Conservation (phyloP, 1,284 basidiomycete species). For the Cutaneotrichosporon dermatis region DNA sequence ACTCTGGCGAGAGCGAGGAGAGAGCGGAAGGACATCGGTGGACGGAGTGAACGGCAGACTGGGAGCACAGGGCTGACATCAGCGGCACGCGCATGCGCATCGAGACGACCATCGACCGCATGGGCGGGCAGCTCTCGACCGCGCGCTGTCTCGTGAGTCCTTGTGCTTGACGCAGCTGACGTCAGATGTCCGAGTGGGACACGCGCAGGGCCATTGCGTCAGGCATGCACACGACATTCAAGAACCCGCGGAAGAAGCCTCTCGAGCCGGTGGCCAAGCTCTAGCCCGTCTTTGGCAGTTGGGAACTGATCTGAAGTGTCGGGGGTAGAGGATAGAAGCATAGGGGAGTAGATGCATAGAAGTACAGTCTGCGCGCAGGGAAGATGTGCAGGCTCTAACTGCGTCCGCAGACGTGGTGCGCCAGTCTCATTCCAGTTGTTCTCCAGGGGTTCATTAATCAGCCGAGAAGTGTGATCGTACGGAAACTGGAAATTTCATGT, state of each 20-base stretch:
- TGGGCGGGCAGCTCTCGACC: conserved; percentile 7
- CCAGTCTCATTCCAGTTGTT: too few species aligned
- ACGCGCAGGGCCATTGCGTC: conserved; percentile 4
- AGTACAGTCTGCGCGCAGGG: too few species aligned
- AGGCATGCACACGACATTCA: conserved; percentile 12
- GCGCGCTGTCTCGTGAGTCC: conserved; percentile 4
- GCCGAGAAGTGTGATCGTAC: too few species aligned
- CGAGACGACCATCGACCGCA: conserved; percentile 7
- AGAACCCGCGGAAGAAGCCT: background rate
- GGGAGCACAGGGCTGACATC: background rate
- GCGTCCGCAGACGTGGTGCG: too few species aligned
- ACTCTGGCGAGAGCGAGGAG: background rate
- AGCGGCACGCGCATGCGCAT: conserved; percentile 4
- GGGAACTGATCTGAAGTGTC: too few species aligned
- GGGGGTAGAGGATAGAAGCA: too few species aligned
- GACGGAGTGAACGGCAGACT: background rate
- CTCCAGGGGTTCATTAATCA: too few species aligned
- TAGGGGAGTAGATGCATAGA: too few species aligned
- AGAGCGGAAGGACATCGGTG: background rate
- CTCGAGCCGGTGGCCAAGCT: too few species aligned
- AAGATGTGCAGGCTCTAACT: too few species aligned
- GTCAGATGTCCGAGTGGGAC: conserved; percentile 1
- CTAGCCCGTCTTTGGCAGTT: too few species aligned
- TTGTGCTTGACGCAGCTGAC: background rate
- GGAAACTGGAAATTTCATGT: too few species aligned